Conservation (phyloP, 306 rosid genomes). For the Amphicarpaea edgeworthii region DNA sequence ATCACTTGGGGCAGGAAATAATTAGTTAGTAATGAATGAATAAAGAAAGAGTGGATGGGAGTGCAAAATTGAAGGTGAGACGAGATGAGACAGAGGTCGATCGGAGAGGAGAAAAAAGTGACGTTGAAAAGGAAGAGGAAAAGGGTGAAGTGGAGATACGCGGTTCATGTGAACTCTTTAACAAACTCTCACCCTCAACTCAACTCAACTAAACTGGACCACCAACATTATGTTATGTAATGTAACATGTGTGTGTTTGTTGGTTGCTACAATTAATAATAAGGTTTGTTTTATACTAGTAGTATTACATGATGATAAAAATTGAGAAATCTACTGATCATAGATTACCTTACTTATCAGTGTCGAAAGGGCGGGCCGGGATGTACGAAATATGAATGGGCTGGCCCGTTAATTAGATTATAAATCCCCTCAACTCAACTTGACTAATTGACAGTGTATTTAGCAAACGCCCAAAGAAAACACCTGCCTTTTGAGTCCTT, state of each 20-base stretch:
- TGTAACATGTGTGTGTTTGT: no score
- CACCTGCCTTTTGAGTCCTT: no score
- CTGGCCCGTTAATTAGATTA: no score
- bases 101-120: background rate
- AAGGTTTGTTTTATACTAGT: no score
- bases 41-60: background rate
- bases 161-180: conserved; percentile 8
- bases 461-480: no score
- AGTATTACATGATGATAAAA: background rate
- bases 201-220: no score
- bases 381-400: no score
- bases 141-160: background rate
- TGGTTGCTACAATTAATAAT: no score
- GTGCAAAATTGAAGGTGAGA: background rate
- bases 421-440: no score
- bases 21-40: background rate
- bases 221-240: no score
- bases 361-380: no score
- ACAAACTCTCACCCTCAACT: background rate
- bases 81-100: background rate
- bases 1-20: background rate
- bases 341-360: background rate
- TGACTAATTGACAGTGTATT: no score
- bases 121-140: background rate
- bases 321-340: background rate